A percentile compares a stretch with the other conserved stretches of the same genome.
phyloP scores from a whole-genome alignment of 208 protist species.

The Crithidia fasciculata region DNA sequence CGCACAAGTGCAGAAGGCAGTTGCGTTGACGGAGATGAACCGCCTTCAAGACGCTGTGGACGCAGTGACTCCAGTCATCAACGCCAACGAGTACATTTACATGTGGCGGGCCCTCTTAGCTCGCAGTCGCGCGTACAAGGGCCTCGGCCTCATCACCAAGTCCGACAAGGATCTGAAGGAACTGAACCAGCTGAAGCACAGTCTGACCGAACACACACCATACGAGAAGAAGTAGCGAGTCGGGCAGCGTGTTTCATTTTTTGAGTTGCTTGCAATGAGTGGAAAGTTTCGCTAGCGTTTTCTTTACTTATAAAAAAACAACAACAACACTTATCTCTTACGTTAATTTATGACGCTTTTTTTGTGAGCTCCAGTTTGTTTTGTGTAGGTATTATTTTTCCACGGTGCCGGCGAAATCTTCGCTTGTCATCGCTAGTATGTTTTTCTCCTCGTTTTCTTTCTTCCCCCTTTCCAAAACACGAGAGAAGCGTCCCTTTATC shows the following conservation, averaged over 20 bases:
- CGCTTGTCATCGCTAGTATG: conserved; percentile 25
- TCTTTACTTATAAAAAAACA: conserved; percentile 16
- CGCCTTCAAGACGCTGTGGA: conserved; percentile 75
- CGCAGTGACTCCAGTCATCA: conserved; percentile 68
- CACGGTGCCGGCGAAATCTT: conserved; percentile 4
- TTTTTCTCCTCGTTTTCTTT: conserved; percentile 16
- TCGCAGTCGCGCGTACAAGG: conserved; percentile 77
- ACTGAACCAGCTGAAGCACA: conserved; percentile 71
- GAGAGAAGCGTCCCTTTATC: conserved; percentile 3
- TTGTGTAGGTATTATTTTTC: conserved; percentile 23
- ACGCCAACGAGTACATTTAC: conserved; percentile 85
- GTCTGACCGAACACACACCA: conserved; percentile 50
- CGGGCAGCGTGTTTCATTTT: background rate
- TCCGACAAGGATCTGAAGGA: conserved; percentile 84
- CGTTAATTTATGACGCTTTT: conserved; percentile 13
- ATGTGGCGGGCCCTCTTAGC: conserved; percentile 89
- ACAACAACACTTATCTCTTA: conserved; percentile 11
- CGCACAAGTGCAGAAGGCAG: conserved; percentile 68
- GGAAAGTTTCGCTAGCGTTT: conserved; percentile 3
- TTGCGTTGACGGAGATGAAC: conserved; percentile 76
- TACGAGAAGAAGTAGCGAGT: conserved; percentile 45
- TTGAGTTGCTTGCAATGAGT: background rate
- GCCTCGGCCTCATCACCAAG: conserved; percentile 78
- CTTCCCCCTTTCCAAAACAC: background rate
- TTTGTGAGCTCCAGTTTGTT: conserved; percentile 13